Percentiles rank a stretch among this genome's conserved stretches.
phyloP scores from a whole-genome alignment of 208 protist species.

The Leishmania tropica region DNA sequence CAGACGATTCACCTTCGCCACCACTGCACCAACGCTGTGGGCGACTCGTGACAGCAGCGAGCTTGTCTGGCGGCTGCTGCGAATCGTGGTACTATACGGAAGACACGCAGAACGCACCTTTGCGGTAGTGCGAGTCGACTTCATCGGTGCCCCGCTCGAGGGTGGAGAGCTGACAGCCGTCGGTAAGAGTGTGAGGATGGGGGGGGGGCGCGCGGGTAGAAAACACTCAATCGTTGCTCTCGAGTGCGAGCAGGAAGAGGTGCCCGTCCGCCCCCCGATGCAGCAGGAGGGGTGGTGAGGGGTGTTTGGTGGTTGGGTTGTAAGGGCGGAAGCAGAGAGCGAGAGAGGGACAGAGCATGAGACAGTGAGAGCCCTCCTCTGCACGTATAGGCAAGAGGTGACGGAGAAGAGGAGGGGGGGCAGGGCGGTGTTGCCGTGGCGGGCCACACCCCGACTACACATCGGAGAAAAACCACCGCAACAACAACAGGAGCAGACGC shows the following conservation, averaged over 20 bases:
- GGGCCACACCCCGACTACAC: too few species aligned
- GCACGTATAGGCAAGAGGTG: too few species aligned
- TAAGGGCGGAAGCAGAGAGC: background rate
- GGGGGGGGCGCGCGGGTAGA: background rate
- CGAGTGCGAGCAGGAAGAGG: background rate
- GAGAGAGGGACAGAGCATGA: background rate
- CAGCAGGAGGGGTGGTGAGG: background rate
- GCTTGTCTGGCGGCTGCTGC: background rate
- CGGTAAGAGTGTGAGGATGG: background rate
- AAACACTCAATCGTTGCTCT: background rate
- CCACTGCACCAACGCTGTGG: constrained; percentile 3
- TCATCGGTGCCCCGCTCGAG: background rate
- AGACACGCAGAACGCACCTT: constrained; percentile 9
- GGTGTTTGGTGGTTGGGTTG: background rate
- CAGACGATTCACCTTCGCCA: background rate
- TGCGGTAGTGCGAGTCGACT: constrained; percentile 1
- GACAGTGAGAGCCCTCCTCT: too few species aligned
- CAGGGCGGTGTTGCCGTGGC: too few species aligned
- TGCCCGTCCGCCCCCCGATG: background rate
- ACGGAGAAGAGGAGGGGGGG: too few species aligned
- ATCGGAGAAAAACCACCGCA: too few species aligned
- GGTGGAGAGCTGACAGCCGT: background rate
- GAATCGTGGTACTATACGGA: constrained; percentile 13
- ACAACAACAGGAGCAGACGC: background rate
- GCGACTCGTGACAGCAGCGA: constrained; percentile 16